These are phyloP conservation scores for Colletotrichum lindemuthianum DNA, from an alignment of 2,329 filamentous ascomycete genomes.

Conservation along the genomic window DNA sequence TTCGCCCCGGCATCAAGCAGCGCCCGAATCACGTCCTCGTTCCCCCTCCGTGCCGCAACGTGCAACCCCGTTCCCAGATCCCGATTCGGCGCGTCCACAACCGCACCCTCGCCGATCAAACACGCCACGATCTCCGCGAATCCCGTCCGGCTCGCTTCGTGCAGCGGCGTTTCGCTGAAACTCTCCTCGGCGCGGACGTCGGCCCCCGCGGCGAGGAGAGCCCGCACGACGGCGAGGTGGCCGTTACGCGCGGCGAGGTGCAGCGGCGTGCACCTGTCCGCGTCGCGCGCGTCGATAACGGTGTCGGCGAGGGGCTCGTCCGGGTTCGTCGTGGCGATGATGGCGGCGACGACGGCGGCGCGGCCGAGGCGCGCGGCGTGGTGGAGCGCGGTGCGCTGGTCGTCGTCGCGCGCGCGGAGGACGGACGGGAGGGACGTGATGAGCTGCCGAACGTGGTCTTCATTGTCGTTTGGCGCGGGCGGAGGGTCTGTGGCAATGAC, in stretches of 20 bases:
- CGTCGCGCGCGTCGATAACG: slow-evolving; percentile 33
- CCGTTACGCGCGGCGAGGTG: slow-evolving; percentile 35
- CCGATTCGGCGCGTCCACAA: slow-evolving; percentile 34
- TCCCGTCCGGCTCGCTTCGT: slow-evolving; percentile 31
- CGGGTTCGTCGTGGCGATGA: slow-evolving; percentile 15
- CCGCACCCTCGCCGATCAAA: slow-evolving; percentile 32
- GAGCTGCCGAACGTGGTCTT: slow-evolving; percentile 32
- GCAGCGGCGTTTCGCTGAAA: slow-evolving; percentile 34
- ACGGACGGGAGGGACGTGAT: slow-evolving; percentile 36
- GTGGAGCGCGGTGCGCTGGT: slow-evolving; percentile 32
- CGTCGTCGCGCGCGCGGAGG: slow-evolving; percentile 30
- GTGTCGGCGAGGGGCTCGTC: not conserved
- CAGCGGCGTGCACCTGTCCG: slow-evolving; percentile 34
- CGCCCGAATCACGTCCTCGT: slow-evolving; percentile 8
- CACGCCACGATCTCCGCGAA: slow-evolving; percentile 22
- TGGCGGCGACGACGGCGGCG: slow-evolving; percentile 23
- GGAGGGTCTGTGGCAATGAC: slow-evolving; percentile 26
- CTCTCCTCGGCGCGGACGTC: slow-evolving; percentile 34
- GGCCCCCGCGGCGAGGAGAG: slow-evolving; percentile 32
- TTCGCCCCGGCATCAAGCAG: slow-evolving; percentile 33
- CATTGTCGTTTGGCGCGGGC: slow-evolving; percentile 10
- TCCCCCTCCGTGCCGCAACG: slow-evolving; percentile 23
- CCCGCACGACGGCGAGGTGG: slow-evolving; percentile 29
- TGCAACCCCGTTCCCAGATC: slow-evolving; percentile 36
- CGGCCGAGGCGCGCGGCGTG: slow-evolving; percentile 35